Conservation (phyloP, 345 rosid species). For the Populus pruinosa region DNA sequence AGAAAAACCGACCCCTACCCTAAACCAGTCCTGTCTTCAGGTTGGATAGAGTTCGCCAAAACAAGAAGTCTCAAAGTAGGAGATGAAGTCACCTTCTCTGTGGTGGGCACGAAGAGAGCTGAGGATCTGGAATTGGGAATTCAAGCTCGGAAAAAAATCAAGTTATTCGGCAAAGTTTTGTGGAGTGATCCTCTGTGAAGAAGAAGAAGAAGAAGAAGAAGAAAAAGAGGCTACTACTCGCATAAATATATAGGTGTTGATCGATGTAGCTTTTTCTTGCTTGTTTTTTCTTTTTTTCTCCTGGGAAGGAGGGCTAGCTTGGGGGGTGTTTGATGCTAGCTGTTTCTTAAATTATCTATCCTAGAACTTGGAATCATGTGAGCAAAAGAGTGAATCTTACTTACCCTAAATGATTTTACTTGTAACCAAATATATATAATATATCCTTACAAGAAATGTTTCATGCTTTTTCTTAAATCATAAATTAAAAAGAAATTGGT, state of each 20-base stretch:
- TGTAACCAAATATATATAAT: not conserved
- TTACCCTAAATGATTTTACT: not conserved
- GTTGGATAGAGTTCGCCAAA: not conserved
- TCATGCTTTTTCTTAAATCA: not conserved
- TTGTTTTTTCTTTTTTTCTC: not conserved
- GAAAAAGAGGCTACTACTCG: not conserved
- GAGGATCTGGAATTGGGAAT: not conserved
- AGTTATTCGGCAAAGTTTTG: not conserved
- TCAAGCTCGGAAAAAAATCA: not conserved
- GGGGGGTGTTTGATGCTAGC: not conserved
- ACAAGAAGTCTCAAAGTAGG: not conserved
- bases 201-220: not conserved
- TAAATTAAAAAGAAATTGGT: not conserved
- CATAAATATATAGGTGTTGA: too few relatives aligned
- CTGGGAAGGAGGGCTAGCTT: not conserved
- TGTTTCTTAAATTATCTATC: not conserved
- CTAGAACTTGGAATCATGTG: not conserved
- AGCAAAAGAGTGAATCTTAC: not conserved
- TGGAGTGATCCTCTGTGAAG: not conserved
- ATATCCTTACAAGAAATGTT: not conserved
- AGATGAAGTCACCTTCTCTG: not conserved
- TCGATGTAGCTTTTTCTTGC: not conserved
- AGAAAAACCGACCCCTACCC: not conserved
- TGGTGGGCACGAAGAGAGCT: not conserved
- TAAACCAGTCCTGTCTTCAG: not conserved